Evolutionary conservation across 352 stramenopile species (phyloP).

Genomic region (Pythium guiyangense): DNA sequence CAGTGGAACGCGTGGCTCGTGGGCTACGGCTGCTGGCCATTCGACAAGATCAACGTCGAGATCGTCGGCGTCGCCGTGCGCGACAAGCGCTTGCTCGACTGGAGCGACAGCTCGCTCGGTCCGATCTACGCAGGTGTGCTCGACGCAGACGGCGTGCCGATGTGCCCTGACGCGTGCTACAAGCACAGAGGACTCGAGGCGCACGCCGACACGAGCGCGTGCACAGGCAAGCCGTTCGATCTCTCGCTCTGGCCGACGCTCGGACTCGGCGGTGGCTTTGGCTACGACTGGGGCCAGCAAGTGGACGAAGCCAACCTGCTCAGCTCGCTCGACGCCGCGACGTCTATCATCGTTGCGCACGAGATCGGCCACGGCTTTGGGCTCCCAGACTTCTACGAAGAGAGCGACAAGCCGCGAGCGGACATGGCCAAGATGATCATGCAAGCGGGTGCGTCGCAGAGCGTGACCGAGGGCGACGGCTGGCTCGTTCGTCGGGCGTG

Average conservation of each 20-base stretch:
- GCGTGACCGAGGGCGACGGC: slow-evolving; percentile 17
- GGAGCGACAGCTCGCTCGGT: slow-evolving; percentile 33
- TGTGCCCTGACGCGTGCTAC: slow-evolving; percentile 28
- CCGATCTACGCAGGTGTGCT: slow-evolving; percentile 25
- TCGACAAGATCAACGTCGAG: slow-evolving; percentile 28
- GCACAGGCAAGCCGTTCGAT: slow-evolving; percentile 34
- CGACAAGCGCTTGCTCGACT: slow-evolving; percentile 33
- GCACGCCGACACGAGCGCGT: slow-evolving; percentile 26
- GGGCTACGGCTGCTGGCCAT: slow-evolving; percentile 34
- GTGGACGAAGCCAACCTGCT: slow-evolving; percentile 32
- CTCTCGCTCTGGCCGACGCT: slow-evolving; percentile 40
- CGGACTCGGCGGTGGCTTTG: slow-evolving; percentile 24
- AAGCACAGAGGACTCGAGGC: slow-evolving; percentile 31
- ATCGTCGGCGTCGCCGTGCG: slow-evolving; percentile 37
- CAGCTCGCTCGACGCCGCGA: slow-evolving; percentile 18
- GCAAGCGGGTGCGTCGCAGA: slow-evolving; percentile 16
- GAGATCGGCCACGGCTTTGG: slow-evolving; percentile 31
- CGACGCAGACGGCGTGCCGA: slow-evolving; percentile 21
- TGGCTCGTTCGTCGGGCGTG: slow-evolving; percentile 18
- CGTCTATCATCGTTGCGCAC: slow-evolving; percentile 31
- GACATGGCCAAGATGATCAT: slow-evolving; percentile 22
- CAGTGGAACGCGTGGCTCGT: slow-evolving; percentile 33
- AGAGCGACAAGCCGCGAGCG: slow-evolving; percentile 8
- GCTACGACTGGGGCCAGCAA: slow-evolving; percentile 24
- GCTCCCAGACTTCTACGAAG: too few relatives aligned